Percentiles rank a stretch among this genome's conserved stretches.
Conservation (phyloP, 108 stramenopile species). For the Cylindrotheca closterium region DNA sequence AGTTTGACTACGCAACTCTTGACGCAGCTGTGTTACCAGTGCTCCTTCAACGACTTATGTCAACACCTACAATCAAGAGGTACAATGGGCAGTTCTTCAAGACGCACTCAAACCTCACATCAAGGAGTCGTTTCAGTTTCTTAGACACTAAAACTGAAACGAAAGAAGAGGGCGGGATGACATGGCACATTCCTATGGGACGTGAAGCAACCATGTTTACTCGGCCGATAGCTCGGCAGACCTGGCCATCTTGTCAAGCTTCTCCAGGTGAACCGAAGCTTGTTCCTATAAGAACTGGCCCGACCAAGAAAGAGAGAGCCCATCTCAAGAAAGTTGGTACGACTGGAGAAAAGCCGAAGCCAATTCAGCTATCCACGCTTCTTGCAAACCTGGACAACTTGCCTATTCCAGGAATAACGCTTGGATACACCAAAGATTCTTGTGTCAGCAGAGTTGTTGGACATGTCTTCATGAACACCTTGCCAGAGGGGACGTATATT, state of each 20-base stretch:
- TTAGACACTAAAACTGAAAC: neutral
- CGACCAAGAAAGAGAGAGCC: slow-evolving; percentile 16
- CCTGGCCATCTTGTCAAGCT: slow-evolving; percentile 23
- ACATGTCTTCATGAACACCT: slow-evolving; percentile 23
- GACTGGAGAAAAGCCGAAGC: slow-evolving; percentile 6
- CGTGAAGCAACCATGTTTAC: slow-evolving; percentile 9
- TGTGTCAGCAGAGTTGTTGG: slow-evolving; percentile 32
- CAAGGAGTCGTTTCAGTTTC: slow-evolving; percentile 13
- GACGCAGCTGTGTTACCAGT: slow-evolving; percentile 38
- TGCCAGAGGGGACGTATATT: slow-evolving; percentile 22
- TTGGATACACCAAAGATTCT: slow-evolving; percentile 44
- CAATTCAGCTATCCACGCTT: slow-evolving; percentile 17
- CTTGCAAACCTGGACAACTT: slow-evolving; percentile 20
- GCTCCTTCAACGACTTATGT: slow-evolving; percentile 22
- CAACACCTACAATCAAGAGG: neutral
- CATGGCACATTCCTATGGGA: slow-evolving; percentile 24
- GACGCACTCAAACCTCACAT: slow-evolving; percentile 4
- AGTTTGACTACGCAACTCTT: slow-evolving; percentile 36
- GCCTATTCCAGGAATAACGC: slow-evolving; percentile 25
- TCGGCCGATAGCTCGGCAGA: slow-evolving; percentile 28
- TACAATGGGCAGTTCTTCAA: slow-evolving; percentile 30
- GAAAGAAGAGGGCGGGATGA: slow-evolving; percentile 8
- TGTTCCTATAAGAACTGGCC: neutral
- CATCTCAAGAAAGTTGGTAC: slow-evolving; percentile 14
- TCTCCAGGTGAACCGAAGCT: slow-evolving; percentile 24